Conservation (phyloP, 2,329 filamentous ascomycete species). For the Colletotrichum euphorbiae region DNA sequence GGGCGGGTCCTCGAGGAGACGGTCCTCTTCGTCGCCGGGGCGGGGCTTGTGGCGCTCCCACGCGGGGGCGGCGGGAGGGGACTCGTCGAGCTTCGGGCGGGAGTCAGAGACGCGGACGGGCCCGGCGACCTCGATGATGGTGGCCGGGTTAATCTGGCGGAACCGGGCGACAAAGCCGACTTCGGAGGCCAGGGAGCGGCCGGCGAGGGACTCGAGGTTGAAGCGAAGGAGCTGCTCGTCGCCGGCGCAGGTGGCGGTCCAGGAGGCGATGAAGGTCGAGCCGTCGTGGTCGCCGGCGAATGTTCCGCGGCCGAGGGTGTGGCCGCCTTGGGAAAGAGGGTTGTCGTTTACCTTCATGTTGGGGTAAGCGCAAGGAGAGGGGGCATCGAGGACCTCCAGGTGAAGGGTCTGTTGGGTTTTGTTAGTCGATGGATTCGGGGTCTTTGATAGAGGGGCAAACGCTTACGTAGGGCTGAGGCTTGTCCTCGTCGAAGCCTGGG, state of each 20-base stretch:
- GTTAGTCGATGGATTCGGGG: conserved; percentile 3
- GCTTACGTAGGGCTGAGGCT: conserved; percentile 28
- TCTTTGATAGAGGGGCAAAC: not conserved
- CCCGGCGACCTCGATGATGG: conserved; percentile 57
- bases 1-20: conserved; percentile 34
- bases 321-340: conserved; percentile 52
- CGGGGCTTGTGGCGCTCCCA: conserved; percentile 36
- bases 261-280: conserved; percentile 55
- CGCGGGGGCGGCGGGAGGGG: conserved; percentile 27
- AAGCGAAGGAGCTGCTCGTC: conserved; percentile 60
- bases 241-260: conserved; percentile 60
- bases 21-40: conserved; percentile 30
- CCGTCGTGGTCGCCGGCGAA: conserved; percentile 52
- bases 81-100: not conserved
- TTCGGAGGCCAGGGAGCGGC: conserved; percentile 50
- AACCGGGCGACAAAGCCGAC: conserved; percentile 58
- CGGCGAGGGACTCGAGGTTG: conserved; percentile 56
- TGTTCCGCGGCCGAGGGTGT: conserved; percentile 55
- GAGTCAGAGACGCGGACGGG: conserved; percentile 41
- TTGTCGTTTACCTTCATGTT: conserved; percentile 62
- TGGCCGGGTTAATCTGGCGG: conserved; percentile 56
- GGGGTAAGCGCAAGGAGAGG: conserved; percentile 58
- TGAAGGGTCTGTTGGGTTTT: conserved; percentile 49
- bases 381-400: conserved; percentile 59
- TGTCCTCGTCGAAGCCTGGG: conserved; percentile 28